phyloP scores from a whole-genome alignment of 2,329 filamentous ascomycete species.

The Hymenoscyphus repandus region DNA sequence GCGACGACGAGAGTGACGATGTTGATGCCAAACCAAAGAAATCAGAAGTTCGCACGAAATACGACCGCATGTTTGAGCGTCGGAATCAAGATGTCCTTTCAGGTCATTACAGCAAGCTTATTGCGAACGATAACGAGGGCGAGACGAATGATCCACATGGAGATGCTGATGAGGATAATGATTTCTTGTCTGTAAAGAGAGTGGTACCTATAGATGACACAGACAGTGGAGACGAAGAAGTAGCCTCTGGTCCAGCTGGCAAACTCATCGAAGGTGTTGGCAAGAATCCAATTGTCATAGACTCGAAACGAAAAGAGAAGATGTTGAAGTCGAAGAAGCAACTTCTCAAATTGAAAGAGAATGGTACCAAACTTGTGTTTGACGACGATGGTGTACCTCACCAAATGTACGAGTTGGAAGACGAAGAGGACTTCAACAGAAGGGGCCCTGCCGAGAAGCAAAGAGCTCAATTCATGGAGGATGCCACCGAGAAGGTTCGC shows the following conservation, averaged over 20 bases:
- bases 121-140: conserved; percentile 52
- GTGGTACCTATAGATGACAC: conserved; percentile 67
- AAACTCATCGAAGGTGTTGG: conserved; percentile 64
- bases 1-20: conserved; percentile 55
- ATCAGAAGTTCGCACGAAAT: conserved; percentile 80
- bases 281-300: conserved; percentile 71
- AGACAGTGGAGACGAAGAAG: conserved; percentile 39
- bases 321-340: conserved; percentile 94
- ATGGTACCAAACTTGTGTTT: conserved; percentile 79
- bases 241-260: conserved; percentile 36
- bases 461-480: conserved; percentile 70
- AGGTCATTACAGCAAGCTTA: conserved; percentile 86
- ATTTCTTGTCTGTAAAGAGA: conserved; percentile 86
- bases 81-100: conserved; percentile 94
- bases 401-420: conserved; percentile 80
- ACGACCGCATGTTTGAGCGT: conserved; percentile 96
- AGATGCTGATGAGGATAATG: conserved; percentile 64
- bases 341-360: conserved; percentile 83
- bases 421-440: conserved; percentile 73
- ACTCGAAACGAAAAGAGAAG: conserved; percentile 94
- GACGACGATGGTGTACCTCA: conserved; percentile 88
- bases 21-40: conserved; percentile 53
- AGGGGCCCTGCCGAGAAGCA: conserved; percentile 73
- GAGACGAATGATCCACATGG: conserved; percentile 39
- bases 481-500: conserved; percentile 65